Conservation (phyloP, 2,329 filamentous ascomycete genomes). For the Pleoardoris graminearum region DNA sequence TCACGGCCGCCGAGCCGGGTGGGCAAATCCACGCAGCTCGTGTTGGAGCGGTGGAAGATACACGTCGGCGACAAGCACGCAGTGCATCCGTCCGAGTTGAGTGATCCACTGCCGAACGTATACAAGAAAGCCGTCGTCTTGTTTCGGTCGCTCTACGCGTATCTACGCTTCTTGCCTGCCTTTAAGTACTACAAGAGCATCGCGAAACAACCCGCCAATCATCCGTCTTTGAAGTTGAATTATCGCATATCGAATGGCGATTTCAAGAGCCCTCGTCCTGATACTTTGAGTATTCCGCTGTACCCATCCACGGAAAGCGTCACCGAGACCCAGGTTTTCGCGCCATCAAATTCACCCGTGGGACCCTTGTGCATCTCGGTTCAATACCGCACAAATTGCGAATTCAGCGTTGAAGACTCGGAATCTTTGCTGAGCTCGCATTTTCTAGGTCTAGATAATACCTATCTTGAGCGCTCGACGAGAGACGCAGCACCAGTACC, state of each 20-base stretch:
- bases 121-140: slow-evolving; percentile 98
- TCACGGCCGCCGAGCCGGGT: slow-evolving; percentile 53
- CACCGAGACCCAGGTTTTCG: slow-evolving; percentile 78
- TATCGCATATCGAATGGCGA: slow-evolving; percentile 76
- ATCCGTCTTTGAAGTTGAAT: slow-evolving; percentile 68
- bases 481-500: slow-evolving; percentile 58
- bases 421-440: slow-evolving; percentile 89
- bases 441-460: slow-evolving; percentile 89
- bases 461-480: slow-evolving; percentile 77
- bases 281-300: slow-evolving; percentile 72
- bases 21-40: slow-evolving; percentile 65
- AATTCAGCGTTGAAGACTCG: slow-evolving; percentile 87
- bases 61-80: slow-evolving; percentile 67
- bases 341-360: slow-evolving; percentile 81
- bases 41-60: slow-evolving; percentile 89
- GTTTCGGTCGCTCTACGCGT: slow-evolving; percentile 85
- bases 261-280: slow-evolving; percentile 57
- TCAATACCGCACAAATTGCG: slow-evolving; percentile 83
- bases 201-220: slow-evolving; percentile 68
- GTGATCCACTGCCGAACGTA: slow-evolving; percentile 73
- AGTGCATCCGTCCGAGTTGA: slow-evolving; percentile 61
- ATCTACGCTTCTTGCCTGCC: slow-evolving; percentile 78
- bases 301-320: slow-evolving; percentile 58
- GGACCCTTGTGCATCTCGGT: slow-evolving; percentile 82
- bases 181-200: slow-evolving; percentile 82